Base-by-base conservation (phyloP, 148 eudicot species). In the Beta vulgaris region DNA sequence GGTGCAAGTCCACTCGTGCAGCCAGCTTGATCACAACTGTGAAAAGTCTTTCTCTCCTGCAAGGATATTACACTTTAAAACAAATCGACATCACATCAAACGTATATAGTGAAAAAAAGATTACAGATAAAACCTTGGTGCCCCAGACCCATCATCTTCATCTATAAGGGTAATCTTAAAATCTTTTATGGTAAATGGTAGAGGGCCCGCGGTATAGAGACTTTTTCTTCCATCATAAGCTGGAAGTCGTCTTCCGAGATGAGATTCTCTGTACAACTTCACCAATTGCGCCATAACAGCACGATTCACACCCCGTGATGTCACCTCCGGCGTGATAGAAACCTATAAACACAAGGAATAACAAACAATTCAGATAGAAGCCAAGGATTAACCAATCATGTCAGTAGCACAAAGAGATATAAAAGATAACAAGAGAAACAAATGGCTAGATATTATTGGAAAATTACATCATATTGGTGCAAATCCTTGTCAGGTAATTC, bases 171-270 rank as follows among this genome's bases (percentile, higher is more conserved):
- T 78, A n/a, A 93, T 87, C 46, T 43, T 86, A 74, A 94, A 94
- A 65, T 91, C 96, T 77, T 84, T 88, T 0, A 85, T 65, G 11
- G 75, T 62, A 58, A 94, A 94, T 40, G 98, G 98, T 16, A 94
- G 87, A 25, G 91, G 86, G 11, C 97, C 98, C 15, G 98, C 98
- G 7, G 96, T 90, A 67, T 91, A 94, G 21, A 92, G 85, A 73
- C 96, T 86, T 80, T 88, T 91, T 59, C 91, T 85, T 28, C 98
- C 97, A 85, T 94, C 98, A 85, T 91, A 94, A 32, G 89, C 98
- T 58, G 94, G 93, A 76, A 90, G 85, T 76, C 93, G 82, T 72
- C 75, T 91, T 16, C 97, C 97, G 59, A 94, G 87, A 82, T 91
- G 96, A 75, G 97, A 88, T 70, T 86, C 96, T 57, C 85, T 71